These are phyloP conservation scores for Calocybe gambosa DNA, from an alignment of 1,284 basidiomycete species.

Conservation along the genomic window DNA sequence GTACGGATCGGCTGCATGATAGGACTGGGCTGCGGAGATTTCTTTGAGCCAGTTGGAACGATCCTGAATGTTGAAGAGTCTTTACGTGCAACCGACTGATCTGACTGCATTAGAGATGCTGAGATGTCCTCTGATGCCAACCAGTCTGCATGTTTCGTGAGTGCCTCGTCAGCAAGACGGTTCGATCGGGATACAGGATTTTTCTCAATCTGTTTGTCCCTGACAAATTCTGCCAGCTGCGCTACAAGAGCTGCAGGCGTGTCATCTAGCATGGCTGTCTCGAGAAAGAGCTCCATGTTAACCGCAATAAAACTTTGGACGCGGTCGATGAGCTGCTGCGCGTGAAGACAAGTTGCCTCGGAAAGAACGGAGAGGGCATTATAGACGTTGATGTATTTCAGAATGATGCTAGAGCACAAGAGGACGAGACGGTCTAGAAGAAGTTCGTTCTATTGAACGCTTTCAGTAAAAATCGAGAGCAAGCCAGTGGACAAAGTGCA, in stretches of 20 bases:
- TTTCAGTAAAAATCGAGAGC: background rate
- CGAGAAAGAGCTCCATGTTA: conserved; percentile 87
- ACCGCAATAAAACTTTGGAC: conserved; percentile 79
- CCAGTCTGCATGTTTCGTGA: conserved; percentile 73
- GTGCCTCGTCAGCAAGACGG: conserved; percentile 48
- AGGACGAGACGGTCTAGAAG: conserved; percentile 82
- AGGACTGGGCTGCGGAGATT: conserved; percentile 27
- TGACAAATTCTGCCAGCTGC: conserved; percentile 61
- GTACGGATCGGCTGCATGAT: conserved; percentile 22
- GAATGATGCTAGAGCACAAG: conserved; percentile 74
- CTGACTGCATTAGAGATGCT: conserved; percentile 44
- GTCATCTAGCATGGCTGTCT: conserved; percentile 74
- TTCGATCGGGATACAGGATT: conserved; percentile 61
- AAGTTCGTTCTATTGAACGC: conserved; percentile 70
- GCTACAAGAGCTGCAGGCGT: conserved; percentile 65
- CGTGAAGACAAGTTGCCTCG: conserved; percentile 81
- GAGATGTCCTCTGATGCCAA: conserved; percentile 81
- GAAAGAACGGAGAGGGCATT: conserved; percentile 81
- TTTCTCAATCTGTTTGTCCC: conserved; percentile 60
- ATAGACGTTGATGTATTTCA: conserved; percentile 64
- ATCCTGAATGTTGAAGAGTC: conserved; percentile 36
- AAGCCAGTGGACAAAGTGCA: background rate
- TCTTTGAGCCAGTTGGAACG: conserved; percentile 11
- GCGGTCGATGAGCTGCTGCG: conserved; percentile 61
- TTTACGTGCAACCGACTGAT: conserved; percentile 26